Evolutionary conservation across 2,329 filamentous ascomycete species (phyloP).

Genomic region (Sporothrix phasma): DNA sequence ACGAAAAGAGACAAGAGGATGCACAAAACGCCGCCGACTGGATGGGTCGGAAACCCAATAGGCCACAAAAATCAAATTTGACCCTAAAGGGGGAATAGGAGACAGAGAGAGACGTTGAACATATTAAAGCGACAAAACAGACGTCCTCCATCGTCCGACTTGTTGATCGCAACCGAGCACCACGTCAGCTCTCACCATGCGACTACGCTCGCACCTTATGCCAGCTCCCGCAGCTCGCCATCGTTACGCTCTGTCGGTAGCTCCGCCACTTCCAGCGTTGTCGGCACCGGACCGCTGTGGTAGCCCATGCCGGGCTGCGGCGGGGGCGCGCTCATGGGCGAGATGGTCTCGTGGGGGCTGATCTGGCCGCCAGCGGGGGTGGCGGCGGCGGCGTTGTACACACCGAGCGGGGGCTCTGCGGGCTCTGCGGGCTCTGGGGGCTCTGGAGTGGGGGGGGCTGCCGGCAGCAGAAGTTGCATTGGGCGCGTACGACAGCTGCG

Average conservation of each 20-base stretch:
- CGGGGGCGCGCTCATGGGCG: neutral
- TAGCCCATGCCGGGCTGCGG: constrained; percentile 16
- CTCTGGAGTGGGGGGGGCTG: constrained; percentile 5
- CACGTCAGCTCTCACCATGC: neutral
- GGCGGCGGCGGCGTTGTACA: neutral
- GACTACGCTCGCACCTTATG: constrained; percentile 14
- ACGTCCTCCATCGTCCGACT: too few species aligned
- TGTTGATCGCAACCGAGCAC: too few species aligned
- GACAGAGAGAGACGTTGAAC: neutral
- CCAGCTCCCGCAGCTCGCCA: constrained; percentile 27
- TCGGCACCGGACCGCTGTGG: constrained; percentile 18
- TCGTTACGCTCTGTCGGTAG: constrained; percentile 25
- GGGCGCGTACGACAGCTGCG: constrained; percentile 9
- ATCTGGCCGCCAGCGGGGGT: neutral
- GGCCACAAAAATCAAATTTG: neutral
- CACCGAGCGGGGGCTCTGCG: too few species aligned
- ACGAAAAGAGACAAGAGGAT: neutral
- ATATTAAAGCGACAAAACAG: neutral
- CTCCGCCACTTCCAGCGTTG: constrained; percentile 22
- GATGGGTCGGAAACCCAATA: neutral
- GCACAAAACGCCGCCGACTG: constrained; percentile 1
- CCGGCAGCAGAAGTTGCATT: neutral
- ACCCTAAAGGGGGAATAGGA: neutral
- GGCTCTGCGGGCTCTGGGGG: too few species aligned
- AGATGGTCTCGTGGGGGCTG: constrained; percentile 15